Percentiles rank a stretch among this genome's conserved stretches.
These are phyloP conservation scores for Russula sp. DNA, from an alignment of 768 basidiomycete species.

Conservation along the genomic window DNA sequence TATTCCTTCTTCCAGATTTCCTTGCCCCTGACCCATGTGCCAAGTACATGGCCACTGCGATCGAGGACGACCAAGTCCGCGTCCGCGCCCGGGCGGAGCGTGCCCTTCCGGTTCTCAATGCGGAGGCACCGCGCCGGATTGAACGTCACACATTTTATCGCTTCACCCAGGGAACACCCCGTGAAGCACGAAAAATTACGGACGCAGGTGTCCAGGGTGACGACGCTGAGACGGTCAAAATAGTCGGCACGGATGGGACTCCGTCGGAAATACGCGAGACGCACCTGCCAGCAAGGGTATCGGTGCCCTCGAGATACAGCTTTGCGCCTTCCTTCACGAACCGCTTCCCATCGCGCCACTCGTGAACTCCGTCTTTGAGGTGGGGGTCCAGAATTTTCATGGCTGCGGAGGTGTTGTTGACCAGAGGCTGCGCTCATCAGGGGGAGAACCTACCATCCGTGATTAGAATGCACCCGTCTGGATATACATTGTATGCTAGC, in stretches of 20 bases:
- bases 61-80: constrained; percentile 80
- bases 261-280: constrained; percentile 15
- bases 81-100: constrained; percentile 72
- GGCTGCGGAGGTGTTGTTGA: constrained; percentile 36
- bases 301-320: constrained; percentile 77
- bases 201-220: constrained; percentile 78
- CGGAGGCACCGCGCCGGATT: constrained; percentile 82
- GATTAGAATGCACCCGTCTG: constrained; percentile 81
- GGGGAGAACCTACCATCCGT: constrained; percentile 62
- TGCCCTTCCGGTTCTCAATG: constrained; percentile 74
- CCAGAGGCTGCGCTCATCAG: not conserved
- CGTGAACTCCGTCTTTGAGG: constrained; percentile 74
- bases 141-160: constrained; percentile 79
- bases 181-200: constrained; percentile 82
- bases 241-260: not conserved
- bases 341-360: constrained; percentile 79
- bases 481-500: constrained; percentile 78
- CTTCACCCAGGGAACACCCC: constrained; percentile 73
- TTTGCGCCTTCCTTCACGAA: constrained; percentile 77
- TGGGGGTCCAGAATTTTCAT: constrained; percentile 84
- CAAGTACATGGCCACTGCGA: constrained; percentile 53
- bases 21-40: constrained; percentile 72
- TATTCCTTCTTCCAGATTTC: constrained; percentile 52
- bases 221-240: constrained; percentile 41
- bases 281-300: constrained; percentile 84